A percentile compares a stretch with the other conserved stretches of the same genome.
Evolutionary conservation across 2,329 filamentous ascomycete genomes (phyloP).

Genomic region (Pseudogymnoascus sp.): DNA sequence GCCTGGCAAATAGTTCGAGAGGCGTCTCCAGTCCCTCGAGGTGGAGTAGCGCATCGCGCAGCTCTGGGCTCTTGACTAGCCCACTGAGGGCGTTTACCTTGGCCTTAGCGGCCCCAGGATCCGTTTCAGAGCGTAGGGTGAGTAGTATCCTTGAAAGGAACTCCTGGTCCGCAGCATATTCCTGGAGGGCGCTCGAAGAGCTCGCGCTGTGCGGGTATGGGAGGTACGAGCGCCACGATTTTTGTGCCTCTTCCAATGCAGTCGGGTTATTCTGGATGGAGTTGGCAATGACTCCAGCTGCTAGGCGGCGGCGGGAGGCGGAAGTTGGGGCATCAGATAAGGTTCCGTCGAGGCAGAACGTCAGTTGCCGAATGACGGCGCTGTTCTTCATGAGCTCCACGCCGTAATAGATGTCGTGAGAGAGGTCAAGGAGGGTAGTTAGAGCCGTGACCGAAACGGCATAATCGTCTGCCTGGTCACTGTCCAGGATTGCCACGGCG

Average conservation of each 20-base stretch:
- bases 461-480: constrained; percentile 26
- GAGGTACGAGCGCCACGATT: constrained; percentile 36
- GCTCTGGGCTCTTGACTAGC: constrained; percentile 46
- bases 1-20: constrained; percentile 44
- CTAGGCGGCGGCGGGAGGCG: constrained; percentile 36
- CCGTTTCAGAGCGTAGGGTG: constrained; percentile 18
- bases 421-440: constrained; percentile 52
- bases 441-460: constrained; percentile 30
- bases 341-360: constrained; percentile 44
- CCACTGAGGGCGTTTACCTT: constrained; percentile 46
- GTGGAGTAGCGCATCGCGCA: constrained; percentile 50
- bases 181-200: not conserved
- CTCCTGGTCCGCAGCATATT: constrained; percentile 6
- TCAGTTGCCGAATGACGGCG: constrained; percentile 45
- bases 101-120: constrained; percentile 26
- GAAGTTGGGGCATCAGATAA: not conserved
- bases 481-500: constrained; percentile 45
- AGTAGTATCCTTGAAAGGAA: not conserved
- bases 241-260: constrained; percentile 46
- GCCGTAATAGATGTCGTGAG: constrained; percentile 65
- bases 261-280: constrained; percentile 59
- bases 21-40: constrained; percentile 47
- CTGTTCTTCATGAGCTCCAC: constrained; percentile 52
- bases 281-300: constrained; percentile 50
- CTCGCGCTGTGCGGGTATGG: constrained; percentile 20